A percentile compares a stretch with the other conserved stretches of the same genome.
phyloP scores from a whole-genome alignment of 1,139 yeast genomes.

The Pichia sp. region DNA sequence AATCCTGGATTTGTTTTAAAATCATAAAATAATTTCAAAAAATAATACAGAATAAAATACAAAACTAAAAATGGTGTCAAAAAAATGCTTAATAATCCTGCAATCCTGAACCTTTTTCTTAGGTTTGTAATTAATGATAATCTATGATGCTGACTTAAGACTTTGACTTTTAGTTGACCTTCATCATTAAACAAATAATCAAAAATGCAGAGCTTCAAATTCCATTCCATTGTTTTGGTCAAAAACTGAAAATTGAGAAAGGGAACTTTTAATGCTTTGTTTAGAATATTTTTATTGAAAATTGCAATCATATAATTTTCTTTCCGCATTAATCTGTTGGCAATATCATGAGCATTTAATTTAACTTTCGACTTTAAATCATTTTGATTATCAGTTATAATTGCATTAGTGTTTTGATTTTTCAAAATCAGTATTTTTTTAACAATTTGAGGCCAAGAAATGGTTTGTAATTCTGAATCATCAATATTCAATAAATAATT shows the following conservation, averaged over 20 bases:
- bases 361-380: conserved; percentile 66
- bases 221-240: conserved; percentile 92
- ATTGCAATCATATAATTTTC: conserved; percentile 91
- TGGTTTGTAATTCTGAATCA: conserved; percentile 83
- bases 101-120: conserved; percentile 72
- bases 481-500: conserved; percentile 59
- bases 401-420: conserved; percentile 64
- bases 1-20: conserved; percentile 84
- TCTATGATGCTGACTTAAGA: conserved; percentile 68
- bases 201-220: conserved; percentile 76
- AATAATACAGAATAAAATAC: conserved; percentile 75
- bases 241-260: conserved; percentile 39
- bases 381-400: conserved; percentile 42
- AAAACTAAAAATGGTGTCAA: conserved; percentile 82
- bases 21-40: conserved; percentile 88
- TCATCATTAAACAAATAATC: conserved; percentile 79
- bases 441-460: conserved; percentile 90
- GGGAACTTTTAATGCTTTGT: conserved; percentile 53
- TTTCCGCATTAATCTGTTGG: conserved; percentile 90
- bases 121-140: conserved; percentile 63
- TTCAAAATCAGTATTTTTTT: conserved; percentile 65
- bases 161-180: conserved; percentile 74
- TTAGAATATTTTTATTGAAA: conserved; percentile 70
- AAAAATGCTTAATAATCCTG: conserved; percentile 76
- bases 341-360: conserved; percentile 88